phyloP scores from a whole-genome alignment of 208 protist species.

The Histomonas meleagridis region DNA sequence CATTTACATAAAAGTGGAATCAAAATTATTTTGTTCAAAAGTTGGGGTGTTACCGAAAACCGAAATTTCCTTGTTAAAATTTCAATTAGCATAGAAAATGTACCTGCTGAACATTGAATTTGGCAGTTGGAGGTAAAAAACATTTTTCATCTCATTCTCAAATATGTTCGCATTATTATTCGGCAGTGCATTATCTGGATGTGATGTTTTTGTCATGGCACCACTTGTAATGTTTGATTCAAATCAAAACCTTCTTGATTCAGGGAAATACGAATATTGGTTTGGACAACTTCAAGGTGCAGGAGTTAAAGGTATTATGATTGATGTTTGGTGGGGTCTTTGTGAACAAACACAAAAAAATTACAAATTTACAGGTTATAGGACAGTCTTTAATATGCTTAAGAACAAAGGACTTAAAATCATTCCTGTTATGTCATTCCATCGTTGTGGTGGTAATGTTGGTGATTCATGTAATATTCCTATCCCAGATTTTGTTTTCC shows the following conservation, averaged over 20 bases:
- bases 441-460: neutral
- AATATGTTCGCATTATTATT: neutral
- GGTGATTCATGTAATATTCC: neutral
- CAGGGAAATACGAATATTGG: neutral
- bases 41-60: too few relatives aligned
- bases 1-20: too few relatives aligned
- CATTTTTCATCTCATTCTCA: too few relatives aligned
- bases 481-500: neutral
- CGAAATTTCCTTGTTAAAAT: too few relatives aligned
- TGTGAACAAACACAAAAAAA: neutral
- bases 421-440: slow-evolving; percentile 6
- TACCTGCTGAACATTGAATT: too few relatives aligned
- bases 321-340: neutral
- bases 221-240: neutral
- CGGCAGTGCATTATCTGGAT: neutral
- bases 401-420: neutral
- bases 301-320: neutral
- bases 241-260: neutral
- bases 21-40: too few relatives aligned
- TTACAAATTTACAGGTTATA: neutral
- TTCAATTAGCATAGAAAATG: too few relatives aligned
- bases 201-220: neutral
- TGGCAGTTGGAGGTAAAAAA: too few relatives aligned
- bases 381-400: neutral
- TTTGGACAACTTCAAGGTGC: neutral